Evolutionary conservation across 176 grass and related monocot genomes (phyloP).

Genomic region (Coix lacrymajobi): DNA sequence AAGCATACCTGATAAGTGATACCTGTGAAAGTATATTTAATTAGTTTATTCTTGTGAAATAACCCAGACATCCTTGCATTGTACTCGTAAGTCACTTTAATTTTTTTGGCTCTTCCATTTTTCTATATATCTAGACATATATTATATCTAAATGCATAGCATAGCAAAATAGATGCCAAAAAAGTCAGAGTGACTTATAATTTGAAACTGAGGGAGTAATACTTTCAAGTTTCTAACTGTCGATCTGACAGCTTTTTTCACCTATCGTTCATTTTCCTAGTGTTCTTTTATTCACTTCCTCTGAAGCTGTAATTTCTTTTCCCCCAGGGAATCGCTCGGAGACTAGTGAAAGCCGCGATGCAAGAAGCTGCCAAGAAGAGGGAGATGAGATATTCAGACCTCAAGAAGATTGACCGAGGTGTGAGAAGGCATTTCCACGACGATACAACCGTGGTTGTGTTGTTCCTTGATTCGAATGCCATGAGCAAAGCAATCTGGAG

Average conservation of each 20-base stretch:
- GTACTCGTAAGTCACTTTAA: no score
- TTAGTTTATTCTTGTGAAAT: background rate
- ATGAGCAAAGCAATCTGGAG: conserved; percentile 56
- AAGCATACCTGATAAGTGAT: background rate
- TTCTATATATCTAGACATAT: no score
- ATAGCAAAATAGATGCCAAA: no score
- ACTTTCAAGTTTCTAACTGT: background rate
- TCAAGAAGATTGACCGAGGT: conserved; percentile 79
- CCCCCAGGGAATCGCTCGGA: conserved; percentile 60
- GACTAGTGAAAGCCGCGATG: conserved; percentile 59
- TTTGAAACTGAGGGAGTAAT: no score
- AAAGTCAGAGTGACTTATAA: no score
- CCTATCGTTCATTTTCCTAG: background rate
- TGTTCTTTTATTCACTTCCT: background rate
- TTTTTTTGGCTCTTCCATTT: no score
- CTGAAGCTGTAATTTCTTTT: background rate
- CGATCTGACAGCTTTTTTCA: background rate
- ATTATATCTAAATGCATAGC: no score
- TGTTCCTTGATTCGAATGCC: conserved; percentile 64
- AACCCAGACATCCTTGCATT: background rate
- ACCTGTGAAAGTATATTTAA: background rate
- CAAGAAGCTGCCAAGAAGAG: conserved; percentile 83
- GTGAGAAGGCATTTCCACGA: conserved; percentile 83
- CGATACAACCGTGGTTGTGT: conserved; percentile 63
- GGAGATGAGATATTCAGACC: conserved; percentile 90